Evolutionary conservation across 768 basidiomycete species (phyloP), one percentile per base, ranked within the genome.

Genomic region (Suillus spraguei): DNA sequence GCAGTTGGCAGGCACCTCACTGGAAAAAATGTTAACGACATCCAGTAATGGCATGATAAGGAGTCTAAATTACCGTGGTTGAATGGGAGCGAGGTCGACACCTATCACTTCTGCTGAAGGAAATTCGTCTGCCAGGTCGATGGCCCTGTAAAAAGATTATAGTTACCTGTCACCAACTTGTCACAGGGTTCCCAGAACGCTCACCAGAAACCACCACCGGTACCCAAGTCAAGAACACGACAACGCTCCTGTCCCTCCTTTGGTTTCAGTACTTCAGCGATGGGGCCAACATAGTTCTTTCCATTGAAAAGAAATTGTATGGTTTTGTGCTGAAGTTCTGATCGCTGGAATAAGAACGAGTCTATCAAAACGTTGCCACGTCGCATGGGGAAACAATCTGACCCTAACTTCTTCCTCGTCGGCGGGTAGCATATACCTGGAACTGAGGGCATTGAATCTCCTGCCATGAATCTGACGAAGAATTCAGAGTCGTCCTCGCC

Each of bases 81-180:
- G 89, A 46, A 90, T 84, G 66, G 89, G 89, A 28, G 88, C 88
- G 39, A 91, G 81, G 78, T 91, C 89, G 64, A 89, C 79, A 28
- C 88, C 89, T 71, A 87, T 82, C 65, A 90, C 86, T 66, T 89
- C 86, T 63, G 81, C 87, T 56, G 76, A 72, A 50, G 85, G 86
- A 72, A 91, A 90, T 73, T 88, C 87, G 67, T 90, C 87, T 56
- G 89, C 89, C 76, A 90, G 83, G 72, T 87, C 86, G 66, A 90
- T 85, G 32, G 89, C 87, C 89, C 88, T 90, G 68, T 55, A 38
- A 59, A 46, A 60, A 35, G 60, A 55, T 14, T 41, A 60, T 8
- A 60, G 42, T 59, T 60, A 66, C 47, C 24, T 3, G 63, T 11
- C 38, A 38, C 44, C 36, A 54, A 20, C 52, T 20, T 4, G 62